Evolutionary conservation across 345 rosid species (phyloP).

Genomic region (Viola odorata): DNA sequence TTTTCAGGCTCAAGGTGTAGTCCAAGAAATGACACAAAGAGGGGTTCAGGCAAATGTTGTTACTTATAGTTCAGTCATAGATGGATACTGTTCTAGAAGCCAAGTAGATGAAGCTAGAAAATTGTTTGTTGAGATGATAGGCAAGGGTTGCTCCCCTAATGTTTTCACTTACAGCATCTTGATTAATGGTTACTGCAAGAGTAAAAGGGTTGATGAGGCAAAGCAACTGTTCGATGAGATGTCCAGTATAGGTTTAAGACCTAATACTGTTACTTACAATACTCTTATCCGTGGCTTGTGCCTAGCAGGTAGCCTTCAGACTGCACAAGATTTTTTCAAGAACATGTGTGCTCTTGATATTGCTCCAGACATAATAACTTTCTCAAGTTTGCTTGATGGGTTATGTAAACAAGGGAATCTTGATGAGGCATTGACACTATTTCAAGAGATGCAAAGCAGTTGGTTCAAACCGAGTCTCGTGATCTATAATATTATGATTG

Average conservation of each 20-base stretch:
- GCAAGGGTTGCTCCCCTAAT: too few species aligned
- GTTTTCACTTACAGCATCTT: too few species aligned
- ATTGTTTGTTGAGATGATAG: too few species aligned
- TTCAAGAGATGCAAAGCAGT: background rate
- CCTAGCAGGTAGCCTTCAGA: background rate
- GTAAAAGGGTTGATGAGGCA: background rate
- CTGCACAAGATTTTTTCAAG: too few species aligned
- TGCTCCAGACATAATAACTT: background rate
- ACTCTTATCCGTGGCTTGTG: constrained; percentile 9
- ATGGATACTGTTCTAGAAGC: background rate
- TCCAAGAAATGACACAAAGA: background rate
- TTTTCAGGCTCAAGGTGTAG: background rate
- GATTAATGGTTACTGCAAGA: too few species aligned
- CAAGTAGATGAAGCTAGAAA: too few species aligned
- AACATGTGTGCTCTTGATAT: too few species aligned
- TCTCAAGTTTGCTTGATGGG: background rate
- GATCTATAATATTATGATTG: too few species aligned
- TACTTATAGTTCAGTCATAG: background rate
- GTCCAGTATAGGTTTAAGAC: background rate
- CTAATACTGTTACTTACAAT: constrained; percentile 1
- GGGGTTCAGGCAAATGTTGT: background rate
- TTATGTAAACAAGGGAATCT: background rate
- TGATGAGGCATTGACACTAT: background rate
- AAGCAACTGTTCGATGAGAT: constrained; percentile 5
- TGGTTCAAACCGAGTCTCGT: background rate